Evolutionary conservation across 2,329 filamentous ascomycete species (phyloP).

Genomic region (Chaetomiaceae sp.): DNA sequence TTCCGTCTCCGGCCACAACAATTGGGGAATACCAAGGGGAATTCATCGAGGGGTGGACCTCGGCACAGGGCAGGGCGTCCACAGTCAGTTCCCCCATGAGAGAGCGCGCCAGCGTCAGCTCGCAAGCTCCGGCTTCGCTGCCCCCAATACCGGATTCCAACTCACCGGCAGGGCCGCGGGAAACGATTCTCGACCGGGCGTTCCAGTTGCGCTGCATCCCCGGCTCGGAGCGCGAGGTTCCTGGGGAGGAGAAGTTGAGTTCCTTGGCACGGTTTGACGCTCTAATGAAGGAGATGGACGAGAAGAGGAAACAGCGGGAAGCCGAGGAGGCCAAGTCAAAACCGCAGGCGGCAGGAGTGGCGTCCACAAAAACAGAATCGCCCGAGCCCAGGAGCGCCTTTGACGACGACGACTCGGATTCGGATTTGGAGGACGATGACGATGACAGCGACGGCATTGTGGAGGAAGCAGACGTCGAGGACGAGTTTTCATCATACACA

Average conservation of each 20-base stretch:
- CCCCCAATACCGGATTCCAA: constrained; percentile 39
- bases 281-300: constrained; percentile 58
- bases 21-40: constrained; percentile 50
- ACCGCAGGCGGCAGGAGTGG: constrained; percentile 21
- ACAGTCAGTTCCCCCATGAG: constrained; percentile 54
- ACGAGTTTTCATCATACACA: constrained; percentile 23
- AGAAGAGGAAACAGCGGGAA: constrained; percentile 42
- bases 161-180: constrained; percentile 51
- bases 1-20: constrained; percentile 53
- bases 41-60: constrained; percentile 58
- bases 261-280: constrained; percentile 63
- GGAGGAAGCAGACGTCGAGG: constrained; percentile 27
- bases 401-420: constrained; percentile 47
- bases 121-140: constrained; percentile 37
- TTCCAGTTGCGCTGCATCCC: constrained; percentile 62
- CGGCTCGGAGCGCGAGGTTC: constrained; percentile 50
- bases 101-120: constrained; percentile 52
- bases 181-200: constrained; percentile 64
- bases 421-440: constrained; percentile 39
- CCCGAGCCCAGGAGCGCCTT: constrained; percentile 45
- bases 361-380: constrained; percentile 28
- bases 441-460: constrained; percentile 36
- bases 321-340: constrained; percentile 27
- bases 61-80: constrained; percentile 55
- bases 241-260: constrained; percentile 59